Conservation (phyloP, 768 basidiomycete species). For the Lentinula guzmanii region DNA sequence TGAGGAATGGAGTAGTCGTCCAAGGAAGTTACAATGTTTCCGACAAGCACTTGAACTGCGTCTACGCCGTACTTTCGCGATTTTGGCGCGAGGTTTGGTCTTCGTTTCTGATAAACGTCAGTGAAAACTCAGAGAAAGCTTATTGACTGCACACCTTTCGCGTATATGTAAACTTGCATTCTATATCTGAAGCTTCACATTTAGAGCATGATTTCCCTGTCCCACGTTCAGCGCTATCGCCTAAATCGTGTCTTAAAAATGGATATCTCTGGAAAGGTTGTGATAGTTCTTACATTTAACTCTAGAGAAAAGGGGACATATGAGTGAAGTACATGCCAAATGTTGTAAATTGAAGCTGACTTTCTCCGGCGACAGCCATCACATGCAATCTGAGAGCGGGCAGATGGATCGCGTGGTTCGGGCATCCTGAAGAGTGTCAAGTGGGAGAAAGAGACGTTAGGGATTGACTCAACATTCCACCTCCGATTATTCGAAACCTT, state of each 20-base stretch:
- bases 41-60: neutral
- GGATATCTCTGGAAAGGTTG: neutral
- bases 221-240: neutral
- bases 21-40: neutral
- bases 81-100: neutral
- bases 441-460: neutral
- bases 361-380: neutral
- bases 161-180: conserved; percentile 4
- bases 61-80: conserved; percentile 1
- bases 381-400: neutral
- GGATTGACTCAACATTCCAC: neutral
- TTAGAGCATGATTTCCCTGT: neutral
- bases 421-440: neutral
- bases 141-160: neutral
- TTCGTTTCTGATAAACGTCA: neutral
- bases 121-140: neutral
- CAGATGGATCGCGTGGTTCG: neutral
- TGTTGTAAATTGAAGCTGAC: neutral
- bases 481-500: neutral
- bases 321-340: neutral
- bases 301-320: neutral
- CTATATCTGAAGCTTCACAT: neutral
- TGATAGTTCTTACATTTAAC: neutral
- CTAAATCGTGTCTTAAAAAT: neutral
- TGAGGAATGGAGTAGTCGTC: conserved; percentile 3